Evolutionary conservation across 2,329 filamentous ascomycete genomes (phyloP), one percentile per base, ranked within the genome.

Genomic region (Penicillium sp.): DNA sequence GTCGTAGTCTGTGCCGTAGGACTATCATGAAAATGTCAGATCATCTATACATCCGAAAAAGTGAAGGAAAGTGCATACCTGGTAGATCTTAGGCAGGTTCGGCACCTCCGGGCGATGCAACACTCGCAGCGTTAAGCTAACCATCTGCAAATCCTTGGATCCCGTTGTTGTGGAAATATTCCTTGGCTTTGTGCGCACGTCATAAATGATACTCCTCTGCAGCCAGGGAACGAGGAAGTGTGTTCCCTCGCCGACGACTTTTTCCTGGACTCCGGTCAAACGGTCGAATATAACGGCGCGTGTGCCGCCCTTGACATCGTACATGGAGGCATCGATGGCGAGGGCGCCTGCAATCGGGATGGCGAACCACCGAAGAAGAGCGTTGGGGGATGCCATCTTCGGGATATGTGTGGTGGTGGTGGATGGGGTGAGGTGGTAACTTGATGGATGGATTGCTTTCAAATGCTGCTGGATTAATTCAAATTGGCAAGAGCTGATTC

Each of bases 131-230:
- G 94, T 99, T 82, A 99, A 83, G 83, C 91, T 97, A 70, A 99
- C 94, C 94, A 99, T 99, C 81, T 99, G 94, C 82, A 99, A 77
- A 79, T 99, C 94, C 85, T 99, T 99, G 83, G 88, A 93, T 58
- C 94, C 94, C 12, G 94, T 99, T 23, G 94, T 99, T 26, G 94
- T 99, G 64, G 89, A 90, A 73, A 99, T 97, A 75, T 96, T 97
- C 71, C 94, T 85, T 60, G 94, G 94, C 83, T 96, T 95, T 57
- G 95, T 99, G 62, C 94, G 88, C 64, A 99, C 94, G 79, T 99
- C 94, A 74, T 96, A 99, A 73, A 96, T 82, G 78, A 99, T 91
- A 67, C 88, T 90, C 76, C 86, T 88, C 77, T 99, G 94, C 72
- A 99, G 79, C 94, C 94, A 99, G 7, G 94, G 94, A 38, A 99